A percentile compares a stretch with the other conserved stretches of the same genome.
These are phyloP conservation scores for Micractinium sp. DNA, from an alignment of 139 green algal species.

Conservation along the genomic window DNA sequence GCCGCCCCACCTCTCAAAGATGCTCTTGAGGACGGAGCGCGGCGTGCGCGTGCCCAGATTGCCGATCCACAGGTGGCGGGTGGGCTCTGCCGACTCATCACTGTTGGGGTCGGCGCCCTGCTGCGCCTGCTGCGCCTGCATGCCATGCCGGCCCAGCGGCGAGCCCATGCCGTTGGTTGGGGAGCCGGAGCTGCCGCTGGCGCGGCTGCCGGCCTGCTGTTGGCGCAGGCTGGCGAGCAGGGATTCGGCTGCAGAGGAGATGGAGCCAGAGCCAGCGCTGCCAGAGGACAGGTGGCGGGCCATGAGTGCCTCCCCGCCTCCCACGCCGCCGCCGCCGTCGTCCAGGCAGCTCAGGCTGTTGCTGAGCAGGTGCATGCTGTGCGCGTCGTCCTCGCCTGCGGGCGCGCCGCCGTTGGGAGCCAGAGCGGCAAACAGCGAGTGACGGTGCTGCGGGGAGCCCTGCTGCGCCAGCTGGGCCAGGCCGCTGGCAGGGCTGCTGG, in stretches of 20 bases:
- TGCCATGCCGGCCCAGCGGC: neutral
- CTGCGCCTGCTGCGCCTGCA: neutral
- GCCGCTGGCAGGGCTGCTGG: neutral
- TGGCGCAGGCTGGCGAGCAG: neutral
- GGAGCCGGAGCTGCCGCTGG: neutral
- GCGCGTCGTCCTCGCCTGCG: neutral
- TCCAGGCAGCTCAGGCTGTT: constrained; percentile 34
- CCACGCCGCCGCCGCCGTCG: neutral
- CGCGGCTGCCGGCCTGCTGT: neutral
- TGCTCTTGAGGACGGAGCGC: constrained; percentile 56
- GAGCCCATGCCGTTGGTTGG: neutral
- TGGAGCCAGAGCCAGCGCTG: neutral
- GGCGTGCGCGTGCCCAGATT: constrained; percentile 70
- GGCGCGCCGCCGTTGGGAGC: too few relatives aligned
- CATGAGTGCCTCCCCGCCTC: neutral
- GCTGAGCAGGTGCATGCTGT: constrained; percentile 17
- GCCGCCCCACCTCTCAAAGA: constrained; percentile 61
- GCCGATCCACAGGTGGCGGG: constrained; percentile 77
- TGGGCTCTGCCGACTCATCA: constrained; percentile 44
- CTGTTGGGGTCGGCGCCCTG: neutral
- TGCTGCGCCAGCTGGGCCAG: neutral
- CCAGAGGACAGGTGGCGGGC: neutral
- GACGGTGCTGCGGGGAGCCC: neutral
- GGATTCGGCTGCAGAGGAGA: neutral
- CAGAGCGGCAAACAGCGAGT: constrained; percentile 14